Conservation (phyloP, 371 early-diverging fungal genomes). For the Mucor circinelloides region DNA sequence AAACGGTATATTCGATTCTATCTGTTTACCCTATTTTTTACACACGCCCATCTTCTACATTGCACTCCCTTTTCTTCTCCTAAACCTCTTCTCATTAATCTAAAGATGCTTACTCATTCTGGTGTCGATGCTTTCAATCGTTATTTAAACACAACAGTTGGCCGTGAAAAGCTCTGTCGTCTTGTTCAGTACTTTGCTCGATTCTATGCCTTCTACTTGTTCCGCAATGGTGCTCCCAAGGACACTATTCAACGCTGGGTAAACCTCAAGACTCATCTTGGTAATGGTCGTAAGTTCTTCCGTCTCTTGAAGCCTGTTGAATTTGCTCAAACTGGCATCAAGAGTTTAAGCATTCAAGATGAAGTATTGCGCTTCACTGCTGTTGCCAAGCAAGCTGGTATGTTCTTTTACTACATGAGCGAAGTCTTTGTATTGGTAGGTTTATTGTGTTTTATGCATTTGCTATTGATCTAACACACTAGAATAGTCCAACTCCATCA, state of each 20-base stretch:
- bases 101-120: slow-evolving; percentile 28
- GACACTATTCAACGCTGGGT: slow-evolving; percentile 56
- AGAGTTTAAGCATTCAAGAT: slow-evolving; percentile 53
- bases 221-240: slow-evolving; percentile 55
- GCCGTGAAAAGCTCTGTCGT: slow-evolving; percentile 83
- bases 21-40: slow-evolving; percentile 4
- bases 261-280: slow-evolving; percentile 59
- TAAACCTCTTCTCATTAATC: neutral
- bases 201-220: slow-evolving; percentile 60
- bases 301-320: slow-evolving; percentile 62
- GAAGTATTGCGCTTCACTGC: slow-evolving; percentile 53
- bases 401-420: slow-evolving; percentile 58
- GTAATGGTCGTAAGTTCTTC: slow-evolving; percentile 65
- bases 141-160: slow-evolving; percentile 68
- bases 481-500: slow-evolving; percentile 34
- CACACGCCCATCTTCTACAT: neutral
- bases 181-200: slow-evolving; percentile 78
- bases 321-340: slow-evolving; percentile 58
- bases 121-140: slow-evolving; percentile 38
- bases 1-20: neutral
- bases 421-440: slow-evolving; percentile 65
- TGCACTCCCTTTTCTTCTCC: slow-evolving; percentile 7
- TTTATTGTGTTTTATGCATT: neutral
- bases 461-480: neutral
- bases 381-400: slow-evolving; percentile 56